These are phyloP conservation scores for Chrysosporium keratinophilum DNA, from an alignment of 2,329 filamentous ascomycete genomes.

Conservation along the genomic window DNA sequence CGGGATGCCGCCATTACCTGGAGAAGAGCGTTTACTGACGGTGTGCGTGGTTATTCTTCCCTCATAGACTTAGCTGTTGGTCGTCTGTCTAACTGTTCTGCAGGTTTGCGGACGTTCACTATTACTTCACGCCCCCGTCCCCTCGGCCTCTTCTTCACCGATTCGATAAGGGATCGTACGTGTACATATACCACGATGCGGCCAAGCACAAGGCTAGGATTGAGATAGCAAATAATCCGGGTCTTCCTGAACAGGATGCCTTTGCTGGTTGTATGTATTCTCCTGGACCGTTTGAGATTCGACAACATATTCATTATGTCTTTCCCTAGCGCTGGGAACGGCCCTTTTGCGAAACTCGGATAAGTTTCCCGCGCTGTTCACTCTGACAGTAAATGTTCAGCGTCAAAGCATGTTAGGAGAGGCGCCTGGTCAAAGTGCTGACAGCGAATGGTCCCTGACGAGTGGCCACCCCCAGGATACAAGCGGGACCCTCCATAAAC, in stretches of 20 bases:
- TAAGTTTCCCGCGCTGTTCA: slow-evolving; percentile 51
- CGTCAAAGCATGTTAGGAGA: slow-evolving; percentile 21
- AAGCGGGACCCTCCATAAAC: slow-evolving; percentile 44
- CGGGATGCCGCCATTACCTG: slow-evolving; percentile 37
- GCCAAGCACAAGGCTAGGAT: slow-evolving; percentile 45
- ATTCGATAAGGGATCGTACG: slow-evolving; percentile 55
- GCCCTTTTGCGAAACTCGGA: slow-evolving; percentile 47
- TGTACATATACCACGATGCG: slow-evolving; percentile 53
- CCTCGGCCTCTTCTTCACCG: slow-evolving; percentile 49
- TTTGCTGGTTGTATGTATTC: slow-evolving; percentile 47
- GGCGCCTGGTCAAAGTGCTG: slow-evolving; percentile 21
- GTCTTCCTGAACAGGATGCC: slow-evolving; percentile 53
- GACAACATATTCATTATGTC: not conserved
- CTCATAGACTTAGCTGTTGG: slow-evolving; percentile 2
- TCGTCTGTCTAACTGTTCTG: slow-evolving; percentile 9
- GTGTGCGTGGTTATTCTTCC: slow-evolving; percentile 29
- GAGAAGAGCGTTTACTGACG: slow-evolving; percentile 39
- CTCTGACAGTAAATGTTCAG: slow-evolving; percentile 44
- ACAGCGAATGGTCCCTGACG: slow-evolving; percentile 48
- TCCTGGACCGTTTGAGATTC: not conserved
- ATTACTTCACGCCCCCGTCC: slow-evolving; percentile 49
- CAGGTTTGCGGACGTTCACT: slow-evolving; percentile 56
- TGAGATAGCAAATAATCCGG: slow-evolving; percentile 55
- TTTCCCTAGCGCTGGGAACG: slow-evolving; percentile 38
- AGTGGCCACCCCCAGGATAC: slow-evolving; percentile 44